Evolutionary conservation across 208 protist species (phyloP).

Genomic region (Wallacemonas sp.): DNA sequence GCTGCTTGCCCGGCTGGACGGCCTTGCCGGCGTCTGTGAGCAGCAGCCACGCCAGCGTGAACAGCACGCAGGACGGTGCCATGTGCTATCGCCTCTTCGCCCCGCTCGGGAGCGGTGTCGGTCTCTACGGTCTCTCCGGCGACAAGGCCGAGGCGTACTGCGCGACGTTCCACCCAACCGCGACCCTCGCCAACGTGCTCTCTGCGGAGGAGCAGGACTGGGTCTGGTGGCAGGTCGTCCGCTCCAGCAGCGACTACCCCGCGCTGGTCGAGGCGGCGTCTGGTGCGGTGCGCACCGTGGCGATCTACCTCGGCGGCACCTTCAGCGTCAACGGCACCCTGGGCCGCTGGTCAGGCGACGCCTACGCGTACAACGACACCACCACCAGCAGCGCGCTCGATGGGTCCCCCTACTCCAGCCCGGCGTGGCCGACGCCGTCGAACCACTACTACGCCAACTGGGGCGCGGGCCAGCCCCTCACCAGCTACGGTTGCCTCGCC

Average conservation of each 20-base stretch:
- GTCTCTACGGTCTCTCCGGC: conserved; percentile 33
- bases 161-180: conserved; percentile 40
- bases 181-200: conserved; percentile 49
- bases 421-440: conserved; percentile 52
- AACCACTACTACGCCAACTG: conserved; percentile 56
- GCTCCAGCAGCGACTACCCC: conserved; percentile 4
- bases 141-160: conserved; percentile 34
- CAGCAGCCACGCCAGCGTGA: conserved; percentile 19
- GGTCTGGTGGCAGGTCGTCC: conserved; percentile 34
- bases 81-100: conserved; percentile 61
- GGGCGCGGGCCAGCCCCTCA: conserved; percentile 36
- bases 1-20: conserved; percentile 52
- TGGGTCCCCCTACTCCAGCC: conserved; percentile 40
- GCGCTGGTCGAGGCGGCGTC: conserved; percentile 14
- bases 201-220: conserved; percentile 39
- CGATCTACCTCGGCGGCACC: conserved; percentile 50
- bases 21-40: conserved; percentile 28
- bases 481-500: conserved; percentile 45
- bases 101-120: conserved; percentile 26
- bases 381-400: conserved; percentile 11
- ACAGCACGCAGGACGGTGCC: conserved; percentile 17
- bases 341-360: conserved; percentile 39
- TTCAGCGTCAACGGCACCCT: conserved; percentile 42
- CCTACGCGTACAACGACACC: conserved; percentile 45
- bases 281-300: neutral